Evolutionary conservation across 163 green algal species (phyloP), one percentile per base, ranked within the genome.

Genomic region (Chlorella variabilis): DNA sequence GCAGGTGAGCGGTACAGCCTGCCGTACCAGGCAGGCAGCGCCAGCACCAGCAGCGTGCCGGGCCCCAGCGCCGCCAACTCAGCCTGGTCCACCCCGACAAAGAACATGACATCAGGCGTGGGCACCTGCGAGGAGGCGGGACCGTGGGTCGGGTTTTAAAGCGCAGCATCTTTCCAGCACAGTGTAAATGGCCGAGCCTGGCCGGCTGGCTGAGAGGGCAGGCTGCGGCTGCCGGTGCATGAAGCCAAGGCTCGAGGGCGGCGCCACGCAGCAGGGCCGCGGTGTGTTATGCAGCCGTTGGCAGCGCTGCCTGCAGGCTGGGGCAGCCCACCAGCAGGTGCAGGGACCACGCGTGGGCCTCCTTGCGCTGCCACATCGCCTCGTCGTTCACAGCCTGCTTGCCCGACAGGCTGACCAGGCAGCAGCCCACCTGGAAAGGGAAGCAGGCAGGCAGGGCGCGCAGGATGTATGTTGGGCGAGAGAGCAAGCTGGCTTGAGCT

Each of bases 21-120:
- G 36, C 73, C 73, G 38, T 80, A 45, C 73, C 73, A 80, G 56
- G 41, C 73, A 31, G 73, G 73, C 73, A 80, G 38, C 13, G 73
- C 73, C 54, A 80, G 73, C 73, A 70, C 73, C 54, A 80, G 73
- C 56, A 80, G 56, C 2, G 73, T 20, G 27, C 73, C 73, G 0
- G 56, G 27, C 7, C 73, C 56, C 27, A 56, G 51, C 0, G 27
- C 54, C 4, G n/a, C 73, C 54, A 70, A 54, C 3, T 70, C 38
- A 4, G 39, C 73, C 0, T 31, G 36, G 15, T 59, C 23, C 18
- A 69, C 38, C 0, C 73, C 73, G 0, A 27, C 56, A 34, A 56
- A 51, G 5, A 58, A 56, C 27, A 45, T 39, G 27, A 56, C 17
- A 13, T 80, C 48, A 27, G 21, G 21, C 2, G 38, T 78, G 11